These are phyloP conservation scores for Amaranthus tricolor DNA, from an alignment of 179 eudicot species.

Conservation along the genomic window DNA sequence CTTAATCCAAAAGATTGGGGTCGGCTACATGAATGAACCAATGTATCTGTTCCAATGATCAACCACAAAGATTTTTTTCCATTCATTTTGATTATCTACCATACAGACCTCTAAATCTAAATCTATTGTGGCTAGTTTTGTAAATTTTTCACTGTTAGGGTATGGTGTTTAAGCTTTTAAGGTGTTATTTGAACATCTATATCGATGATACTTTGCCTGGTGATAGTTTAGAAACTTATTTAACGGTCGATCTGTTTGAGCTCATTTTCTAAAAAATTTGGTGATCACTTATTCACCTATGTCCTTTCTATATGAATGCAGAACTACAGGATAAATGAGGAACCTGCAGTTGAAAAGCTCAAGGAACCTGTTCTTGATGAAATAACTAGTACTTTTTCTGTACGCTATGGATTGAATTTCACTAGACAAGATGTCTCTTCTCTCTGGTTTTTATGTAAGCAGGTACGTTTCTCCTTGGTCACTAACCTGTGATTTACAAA, in stretches of 20 bases:
- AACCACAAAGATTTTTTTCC: too few species aligned
- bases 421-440: slow-evolving; percentile 69
- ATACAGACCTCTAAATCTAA: too few species aligned
- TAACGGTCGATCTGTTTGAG: background rate
- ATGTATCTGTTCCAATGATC: too few species aligned
- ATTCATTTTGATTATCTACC: too few species aligned
- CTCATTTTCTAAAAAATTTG: background rate
- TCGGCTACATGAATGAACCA: too few species aligned
- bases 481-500: background rate
- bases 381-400: slow-evolving; percentile 47
- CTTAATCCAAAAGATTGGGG: background rate
- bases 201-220: background rate
- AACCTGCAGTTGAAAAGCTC: slow-evolving; percentile 76
- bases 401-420: slow-evolving; percentile 71
- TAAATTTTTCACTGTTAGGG: background rate
- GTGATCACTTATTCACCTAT: background rate
- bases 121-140: too few species aligned
- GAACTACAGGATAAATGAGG: slow-evolving; percentile 68
- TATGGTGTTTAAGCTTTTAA: background rate
- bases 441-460: slow-evolving; percentile 93
- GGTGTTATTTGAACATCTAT: background rate
- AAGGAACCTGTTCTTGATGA: slow-evolving; percentile 80
- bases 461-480: slow-evolving; percentile 43
- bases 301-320: slow-evolving; percentile 29
- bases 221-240: background rate